Base-by-base conservation (phyloP, 192 early-diverging fungal genomes). In the Funneliformis geosporum region DNA sequence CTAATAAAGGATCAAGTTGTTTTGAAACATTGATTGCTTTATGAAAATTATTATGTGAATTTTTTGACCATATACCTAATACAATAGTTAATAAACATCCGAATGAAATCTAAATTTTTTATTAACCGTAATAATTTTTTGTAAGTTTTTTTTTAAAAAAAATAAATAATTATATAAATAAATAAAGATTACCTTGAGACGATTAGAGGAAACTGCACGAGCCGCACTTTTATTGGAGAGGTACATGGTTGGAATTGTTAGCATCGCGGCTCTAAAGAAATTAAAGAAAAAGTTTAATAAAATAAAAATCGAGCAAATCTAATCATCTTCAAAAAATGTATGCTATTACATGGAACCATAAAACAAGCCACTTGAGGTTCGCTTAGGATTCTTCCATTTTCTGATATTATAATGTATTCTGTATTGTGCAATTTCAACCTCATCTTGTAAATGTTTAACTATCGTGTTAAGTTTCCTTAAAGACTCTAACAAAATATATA, bases 301-400 rank as follows among this genome's bases (percentile, higher is more conserved):
- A 68, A 39, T 25, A 42, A 18, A 28, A 33, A 1, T 8, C 8
- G 62, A 10, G 14, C 27, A 27, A 68, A 68, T 68, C 4, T 11
- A 4, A 16, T 39, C 8, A 40, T 23, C 16, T 18, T 42, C 21
- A 68, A 39, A 67, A 68, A 21, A 42, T 39, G 16, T 18, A 68
- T 21, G 18, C 8, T 40, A 10, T 39, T 68, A 68, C 66, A 68
- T 68, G 16, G 66, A 68, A 68, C 66, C 66, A 68, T 68, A 68
- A 68, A n/a, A 40, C 4, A 33, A 21, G 8, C 42, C 5, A 21
- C 4, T 68, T 42, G 66, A 39, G 21, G 66, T 12, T 43, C 7
- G 12, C 8, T 40, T 40, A 10, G 38, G 66, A 3, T 38, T 8
- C 10, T 39, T 68, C 66, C 66, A 40, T 68, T 42, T 42, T 38